Evolutionary conservation across 441 rosid genomes (phyloP), one percentile per base, ranked within the genome.

Genomic region (Populus hybrid): DNA sequence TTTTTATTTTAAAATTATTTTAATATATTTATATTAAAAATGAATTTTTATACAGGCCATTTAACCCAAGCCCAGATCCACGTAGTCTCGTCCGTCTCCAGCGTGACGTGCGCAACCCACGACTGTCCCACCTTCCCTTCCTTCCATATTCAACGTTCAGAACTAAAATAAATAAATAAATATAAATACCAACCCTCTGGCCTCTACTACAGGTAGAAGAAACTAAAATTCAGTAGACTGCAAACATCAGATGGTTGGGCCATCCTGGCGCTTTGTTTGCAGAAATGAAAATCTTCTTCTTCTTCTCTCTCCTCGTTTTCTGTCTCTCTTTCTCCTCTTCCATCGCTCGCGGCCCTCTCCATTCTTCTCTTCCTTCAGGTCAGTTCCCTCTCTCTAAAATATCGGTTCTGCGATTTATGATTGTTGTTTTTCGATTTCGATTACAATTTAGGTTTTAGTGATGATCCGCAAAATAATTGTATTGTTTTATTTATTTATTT

Each of bases 321-420:
- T 83, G 16, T 6, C 82, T 81, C 73, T 14, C 69, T 78, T 78
- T 83, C 74, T 84, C 73, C 32, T 63, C 77, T 76, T 82, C 81
- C 85, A 77, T 23, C 69, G 88, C 81, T 18, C 75, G 93, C 86
- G 93, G 90, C 50, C 89, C 87, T 59, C 57, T 77, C 50, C 86
- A 82, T 26, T 46, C 61, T 59, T 80, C 79, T 68, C 32, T 80
- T 36, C 78, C 77, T 59, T 75, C 86, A 77, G 90, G 89, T 83
- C 64, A 59, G 18, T 14, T 46, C 57, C 12, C 57, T 46, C 64
- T n/a, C 64, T 59, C 24, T n/a, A 7, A n/a, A 59, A 78, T 77
- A 23, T 42, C 73, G 21, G 21, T 69, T 34, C 10, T 18, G 32
- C 6, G 68, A 21, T 65, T 20, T 18, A 6, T 30, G 1, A 38